Evolutionary conservation across 768 basidiomycete genomes (phyloP).

Genomic region (Boletus fagicola): DNA sequence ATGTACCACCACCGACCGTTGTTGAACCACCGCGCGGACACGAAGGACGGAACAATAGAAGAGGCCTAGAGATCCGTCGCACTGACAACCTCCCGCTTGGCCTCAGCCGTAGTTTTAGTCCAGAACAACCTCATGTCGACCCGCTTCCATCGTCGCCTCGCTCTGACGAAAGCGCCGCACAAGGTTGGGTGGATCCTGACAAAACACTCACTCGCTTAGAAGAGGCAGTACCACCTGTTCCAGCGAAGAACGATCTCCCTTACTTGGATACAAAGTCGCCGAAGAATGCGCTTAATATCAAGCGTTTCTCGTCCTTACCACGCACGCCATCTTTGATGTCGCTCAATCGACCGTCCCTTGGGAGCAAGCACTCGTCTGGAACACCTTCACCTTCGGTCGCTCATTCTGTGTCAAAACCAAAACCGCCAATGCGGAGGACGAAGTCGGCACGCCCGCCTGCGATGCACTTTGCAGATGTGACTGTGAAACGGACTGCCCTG

Average conservation of each 20-base stretch:
- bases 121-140: constrained; percentile 14
- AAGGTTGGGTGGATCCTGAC: constrained; percentile 19
- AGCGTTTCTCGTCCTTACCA: constrained; percentile 57
- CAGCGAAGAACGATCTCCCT: constrained; percentile 27
- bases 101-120: constrained; percentile 5
- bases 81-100: constrained; percentile 15
- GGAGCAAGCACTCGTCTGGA: constrained; percentile 26
- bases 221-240: constrained; percentile 30
- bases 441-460: constrained; percentile 55
- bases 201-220: constrained; percentile 15
- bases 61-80: constrained; percentile 35
- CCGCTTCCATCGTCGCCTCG: constrained; percentile 15
- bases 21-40: constrained; percentile 39
- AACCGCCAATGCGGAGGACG: constrained; percentile 29
- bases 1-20: constrained; percentile 39
- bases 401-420: constrained; percentile 28
- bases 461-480: constrained; percentile 68
- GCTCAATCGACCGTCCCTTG: constrained; percentile 22
- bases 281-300: constrained; percentile 34
- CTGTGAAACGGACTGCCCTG: constrained; percentile 48
- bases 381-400: constrained; percentile 33
- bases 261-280: constrained; percentile 22
- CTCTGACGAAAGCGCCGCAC: constrained; percentile 21
- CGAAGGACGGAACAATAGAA: constrained; percentile 27
- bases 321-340: constrained; percentile 64